phyloP scores from a whole-genome alignment of 2,329 filamentous ascomycete species.

The Hypomyces rosellus region DNA sequence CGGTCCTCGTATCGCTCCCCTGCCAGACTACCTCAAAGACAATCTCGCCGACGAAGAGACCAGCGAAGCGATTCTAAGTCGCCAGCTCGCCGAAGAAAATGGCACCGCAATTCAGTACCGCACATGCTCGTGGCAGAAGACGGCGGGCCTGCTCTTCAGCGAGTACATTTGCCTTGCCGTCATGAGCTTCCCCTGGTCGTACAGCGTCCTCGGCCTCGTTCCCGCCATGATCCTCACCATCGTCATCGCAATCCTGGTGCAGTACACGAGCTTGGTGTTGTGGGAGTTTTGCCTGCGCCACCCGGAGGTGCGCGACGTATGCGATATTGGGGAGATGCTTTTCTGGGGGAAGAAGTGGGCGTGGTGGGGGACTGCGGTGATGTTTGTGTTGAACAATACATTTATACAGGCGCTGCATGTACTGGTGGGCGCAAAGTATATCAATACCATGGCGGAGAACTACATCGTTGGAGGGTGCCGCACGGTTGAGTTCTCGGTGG shows the following conservation, averaged over 20 bases:
- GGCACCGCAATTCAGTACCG: slow-evolving; percentile 82
- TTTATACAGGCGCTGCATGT: slow-evolving; percentile 82
- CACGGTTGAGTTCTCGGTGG: slow-evolving; percentile 72
- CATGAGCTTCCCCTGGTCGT: slow-evolving; percentile 95
- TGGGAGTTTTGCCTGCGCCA: slow-evolving; percentile 90
- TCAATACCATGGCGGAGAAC: slow-evolving; percentile 78
- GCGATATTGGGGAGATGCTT: slow-evolving; percentile 91
- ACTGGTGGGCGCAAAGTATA: slow-evolving; percentile 75
- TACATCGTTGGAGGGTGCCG: slow-evolving; percentile 58
- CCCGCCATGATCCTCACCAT: slow-evolving; percentile 77
- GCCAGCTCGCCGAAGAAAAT: slow-evolving; percentile 71
- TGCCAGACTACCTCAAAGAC: slow-evolving; percentile 30
- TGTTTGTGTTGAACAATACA: slow-evolving; percentile 93
- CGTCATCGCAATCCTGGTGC: slow-evolving; percentile 68
- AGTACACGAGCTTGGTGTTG: slow-evolving; percentile 61
- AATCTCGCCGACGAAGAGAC: slow-evolving; percentile 37
- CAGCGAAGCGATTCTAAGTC: slow-evolving; percentile 44
- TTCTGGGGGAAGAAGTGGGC: slow-evolving; percentile 78
- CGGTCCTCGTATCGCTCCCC: slow-evolving; percentile 46
- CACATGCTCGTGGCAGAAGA: slow-evolving; percentile 94
- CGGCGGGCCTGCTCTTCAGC: slow-evolving; percentile 81
- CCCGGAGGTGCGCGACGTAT: slow-evolving; percentile 86
- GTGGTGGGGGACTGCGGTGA: slow-evolving; percentile 65
- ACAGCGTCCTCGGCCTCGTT: slow-evolving; percentile 78
- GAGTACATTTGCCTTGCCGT: slow-evolving; percentile 91